Evolutionary conservation across 371 early-diverging fungal genomes (phyloP).

Genomic region (Entomophthora muscae): DNA sequence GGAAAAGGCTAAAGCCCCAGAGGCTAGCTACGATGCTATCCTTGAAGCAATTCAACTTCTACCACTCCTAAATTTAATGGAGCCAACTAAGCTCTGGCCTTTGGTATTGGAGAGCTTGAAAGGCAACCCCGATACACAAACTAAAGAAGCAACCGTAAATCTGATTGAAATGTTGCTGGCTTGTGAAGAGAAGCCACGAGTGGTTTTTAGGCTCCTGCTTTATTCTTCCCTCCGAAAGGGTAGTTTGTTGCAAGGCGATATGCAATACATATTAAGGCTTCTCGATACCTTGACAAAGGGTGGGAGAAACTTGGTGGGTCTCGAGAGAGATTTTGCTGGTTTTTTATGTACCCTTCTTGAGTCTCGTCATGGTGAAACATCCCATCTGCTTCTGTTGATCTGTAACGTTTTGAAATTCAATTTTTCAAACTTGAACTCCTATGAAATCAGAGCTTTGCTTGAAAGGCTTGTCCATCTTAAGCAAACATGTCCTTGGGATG

Average conservation of each 20-base stretch:
- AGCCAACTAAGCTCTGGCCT: too few species aligned
- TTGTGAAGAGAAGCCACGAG: background rate
- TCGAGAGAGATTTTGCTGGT: background rate
- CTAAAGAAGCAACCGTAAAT: background rate
- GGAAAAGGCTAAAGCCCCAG: too few species aligned
- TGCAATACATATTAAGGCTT: background rate
- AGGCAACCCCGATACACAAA: background rate
- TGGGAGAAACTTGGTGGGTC: background rate
- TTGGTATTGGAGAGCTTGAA: background rate
- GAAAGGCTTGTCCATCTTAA: background rate
- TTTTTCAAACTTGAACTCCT: background rate
- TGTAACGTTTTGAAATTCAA: background rate
- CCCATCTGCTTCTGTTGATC: background rate
- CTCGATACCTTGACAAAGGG: background rate
- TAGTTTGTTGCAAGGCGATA: background rate
- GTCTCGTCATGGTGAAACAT: background rate
- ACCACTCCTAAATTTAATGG: too few species aligned
- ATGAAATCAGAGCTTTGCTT: background rate
- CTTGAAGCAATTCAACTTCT: too few species aligned
- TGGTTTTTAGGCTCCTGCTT: background rate
- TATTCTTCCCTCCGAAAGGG: background rate
- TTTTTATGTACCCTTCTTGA: background rate
- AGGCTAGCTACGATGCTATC: too few species aligned
- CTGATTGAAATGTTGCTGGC: background rate
- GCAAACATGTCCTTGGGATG: background rate